These are phyloP conservation scores for Eleusine indica DNA, from an alignment of 176 grass and related monocot genomes.

Conservation along the genomic window DNA sequence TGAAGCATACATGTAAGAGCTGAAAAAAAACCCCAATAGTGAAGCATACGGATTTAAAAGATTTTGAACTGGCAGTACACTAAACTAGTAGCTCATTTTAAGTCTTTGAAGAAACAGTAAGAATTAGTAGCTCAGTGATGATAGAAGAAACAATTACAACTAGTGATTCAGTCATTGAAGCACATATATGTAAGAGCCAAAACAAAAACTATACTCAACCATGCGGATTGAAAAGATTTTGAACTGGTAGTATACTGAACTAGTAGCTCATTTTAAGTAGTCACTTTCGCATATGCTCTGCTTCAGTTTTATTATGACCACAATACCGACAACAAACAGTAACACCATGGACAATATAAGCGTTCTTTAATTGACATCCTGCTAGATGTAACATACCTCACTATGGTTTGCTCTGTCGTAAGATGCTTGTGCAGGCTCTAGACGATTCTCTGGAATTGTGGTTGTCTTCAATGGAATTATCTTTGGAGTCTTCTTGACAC, in stretches of 20 bases:
- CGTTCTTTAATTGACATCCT: not conserved
- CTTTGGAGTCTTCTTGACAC: conserved; percentile 39
- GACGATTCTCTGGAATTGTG: conserved; percentile 39
- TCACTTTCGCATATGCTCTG: not conserved
- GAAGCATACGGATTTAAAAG: not conserved
- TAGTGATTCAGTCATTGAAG: not conserved
- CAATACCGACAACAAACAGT: not conserved
- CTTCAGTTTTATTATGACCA: not conserved
- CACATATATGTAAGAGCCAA: not conserved
- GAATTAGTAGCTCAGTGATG: too few species aligned
- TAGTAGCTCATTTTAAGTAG: not conserved
- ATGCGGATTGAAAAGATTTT: not conserved
- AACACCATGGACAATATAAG: not conserved
- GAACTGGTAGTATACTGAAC: not conserved
- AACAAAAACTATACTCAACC: not conserved
- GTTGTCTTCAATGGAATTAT: conserved; percentile 46
- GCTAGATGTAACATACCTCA: conserved; percentile 46
- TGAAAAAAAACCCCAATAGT: not conserved
- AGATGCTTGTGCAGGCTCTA: conserved; percentile 48
- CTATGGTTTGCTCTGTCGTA: conserved; percentile 39
- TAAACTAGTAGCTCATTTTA: not conserved
- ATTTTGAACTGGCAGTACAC: not conserved
- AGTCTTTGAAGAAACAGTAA: too few species aligned
- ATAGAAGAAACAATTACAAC: too few species aligned
- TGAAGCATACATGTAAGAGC: not conserved